phyloP scores from a whole-genome alignment of 176 grass and related monocot species.

The Hsuehochloa calcarea region DNA sequence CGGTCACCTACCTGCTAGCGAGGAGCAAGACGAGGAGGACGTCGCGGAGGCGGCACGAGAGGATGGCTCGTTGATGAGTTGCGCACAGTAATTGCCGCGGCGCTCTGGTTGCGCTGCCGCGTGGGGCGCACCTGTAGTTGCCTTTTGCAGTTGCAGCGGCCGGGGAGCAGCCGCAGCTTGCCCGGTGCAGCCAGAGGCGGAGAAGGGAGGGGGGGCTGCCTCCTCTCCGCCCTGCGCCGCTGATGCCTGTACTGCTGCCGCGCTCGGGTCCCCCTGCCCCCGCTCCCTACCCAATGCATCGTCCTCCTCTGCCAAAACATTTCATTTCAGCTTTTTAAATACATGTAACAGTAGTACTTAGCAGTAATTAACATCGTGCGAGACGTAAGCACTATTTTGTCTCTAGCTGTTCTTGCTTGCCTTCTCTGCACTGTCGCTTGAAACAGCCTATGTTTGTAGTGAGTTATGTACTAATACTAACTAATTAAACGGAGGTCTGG shows the following conservation, averaged over 20 bases:
- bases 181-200: background rate
- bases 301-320: conserved; percentile 37
- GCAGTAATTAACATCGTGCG: background rate
- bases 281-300: conserved; percentile 30
- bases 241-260: conserved; percentile 22
- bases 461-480: background rate
- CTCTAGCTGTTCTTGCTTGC: conserved; percentile 28
- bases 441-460: background rate
- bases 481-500: background rate
- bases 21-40: conserved; percentile 21
- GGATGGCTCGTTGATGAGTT: background rate
- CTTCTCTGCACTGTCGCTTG: background rate
- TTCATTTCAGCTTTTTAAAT: background rate
- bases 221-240: conserved; percentile 4
- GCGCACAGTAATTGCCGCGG: background rate
- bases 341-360: background rate
- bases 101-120: background rate
- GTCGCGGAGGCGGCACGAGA: background rate
- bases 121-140: conserved; percentile 1
- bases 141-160: conserved; percentile 33
- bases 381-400: conserved; percentile 5
- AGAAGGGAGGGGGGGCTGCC: background rate
- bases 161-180: background rate
- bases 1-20: conserved; percentile 32
- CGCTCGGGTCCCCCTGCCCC: background rate